These are phyloP conservation scores for Diaporthe capsici DNA, from an alignment of 2,329 filamentous ascomycete species.

Conservation along the genomic window DNA sequence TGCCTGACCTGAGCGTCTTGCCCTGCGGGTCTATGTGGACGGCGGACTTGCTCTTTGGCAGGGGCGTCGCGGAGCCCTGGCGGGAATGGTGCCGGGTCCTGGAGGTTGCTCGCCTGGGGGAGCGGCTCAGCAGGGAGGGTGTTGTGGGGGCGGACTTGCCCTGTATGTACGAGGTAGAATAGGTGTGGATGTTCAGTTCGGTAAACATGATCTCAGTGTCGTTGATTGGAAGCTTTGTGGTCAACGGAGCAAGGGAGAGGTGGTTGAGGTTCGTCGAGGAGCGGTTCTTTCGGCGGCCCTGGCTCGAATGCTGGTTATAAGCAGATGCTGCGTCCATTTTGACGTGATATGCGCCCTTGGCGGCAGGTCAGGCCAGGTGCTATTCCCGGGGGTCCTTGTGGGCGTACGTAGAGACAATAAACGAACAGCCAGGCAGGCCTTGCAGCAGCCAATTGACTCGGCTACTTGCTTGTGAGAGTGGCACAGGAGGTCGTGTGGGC, in stretches of 20 bases:
- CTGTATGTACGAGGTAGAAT: slow-evolving; percentile 69
- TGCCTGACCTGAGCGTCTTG: slow-evolving; percentile 38
- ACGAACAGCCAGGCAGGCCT: background rate
- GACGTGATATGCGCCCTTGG: slow-evolving; percentile 34
- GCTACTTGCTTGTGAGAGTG: slow-evolving; percentile 12
- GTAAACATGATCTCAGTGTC: slow-evolving; percentile 65
- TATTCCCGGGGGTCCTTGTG: background rate
- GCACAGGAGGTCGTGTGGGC: slow-evolving; percentile 9
- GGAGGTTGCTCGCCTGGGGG: slow-evolving; percentile 65
- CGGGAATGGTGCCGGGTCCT: slow-evolving; percentile 55
- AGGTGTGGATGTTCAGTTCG: slow-evolving; percentile 44
- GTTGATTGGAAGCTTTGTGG: slow-evolving; percentile 70
- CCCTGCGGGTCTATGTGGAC: slow-evolving; percentile 62
- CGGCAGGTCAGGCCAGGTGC: slow-evolving; percentile 3
- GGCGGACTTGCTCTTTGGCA: slow-evolving; percentile 75
- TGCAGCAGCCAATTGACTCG: slow-evolving; percentile 24
- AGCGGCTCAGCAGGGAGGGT: slow-evolving; percentile 72
- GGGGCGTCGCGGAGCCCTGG: slow-evolving; percentile 52
- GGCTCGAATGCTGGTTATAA: slow-evolving; percentile 72
- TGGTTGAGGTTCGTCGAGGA: slow-evolving; percentile 72
- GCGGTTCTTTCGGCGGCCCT: slow-evolving; percentile 70
- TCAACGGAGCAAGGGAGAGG: slow-evolving; percentile 75
- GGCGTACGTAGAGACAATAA: background rate
- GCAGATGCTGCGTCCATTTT: slow-evolving; percentile 67
- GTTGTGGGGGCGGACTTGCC: slow-evolving; percentile 75